These are phyloP conservation scores for Solanum tarapatanum DNA, from an alignment of 257 asterid species.

Conservation along the genomic window DNA sequence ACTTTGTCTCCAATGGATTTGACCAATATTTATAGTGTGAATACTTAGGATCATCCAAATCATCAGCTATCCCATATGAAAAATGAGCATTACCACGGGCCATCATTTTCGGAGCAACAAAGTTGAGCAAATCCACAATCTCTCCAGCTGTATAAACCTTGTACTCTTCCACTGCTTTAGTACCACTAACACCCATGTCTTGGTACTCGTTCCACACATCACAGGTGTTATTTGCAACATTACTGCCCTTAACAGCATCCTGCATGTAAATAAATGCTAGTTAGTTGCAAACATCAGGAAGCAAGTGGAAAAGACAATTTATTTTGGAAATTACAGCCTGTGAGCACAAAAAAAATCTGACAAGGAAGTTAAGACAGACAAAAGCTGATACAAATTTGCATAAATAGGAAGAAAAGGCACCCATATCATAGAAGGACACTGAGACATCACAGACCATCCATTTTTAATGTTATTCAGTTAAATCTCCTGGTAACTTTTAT, in stretches of 20 bases:
- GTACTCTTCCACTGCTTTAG: conserved; percentile 65
- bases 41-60: conserved; percentile 79
- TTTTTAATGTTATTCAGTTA: not conserved
- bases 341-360: not conserved
- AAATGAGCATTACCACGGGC: conserved; percentile 70
- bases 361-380: not conserved
- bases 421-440: not conserved
- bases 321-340: not conserved
- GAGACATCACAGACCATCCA: not conserved
- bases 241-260: conserved; percentile 78
- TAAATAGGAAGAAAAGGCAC: not conserved
- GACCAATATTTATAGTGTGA: conserved; percentile 82
- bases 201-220: conserved; percentile 94
- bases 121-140: conserved; percentile 52
- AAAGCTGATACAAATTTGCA: not conserved
- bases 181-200: conserved; percentile 69
- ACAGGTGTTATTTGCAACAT: conserved; percentile 50
- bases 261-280: conserved; percentile 17
- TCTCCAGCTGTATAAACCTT: conserved; percentile 72
- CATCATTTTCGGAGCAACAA: conserved; percentile 86
- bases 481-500: not conserved
- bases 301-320: not conserved
- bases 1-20: conserved; percentile 90
- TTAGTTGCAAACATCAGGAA: not conserved
- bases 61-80: conserved; percentile 77